Evolutionary conservation across 2,329 filamentous ascomycete species (phyloP), one percentile per base, ranked within the genome.

Genomic region (Elsinoe australis): DNA sequence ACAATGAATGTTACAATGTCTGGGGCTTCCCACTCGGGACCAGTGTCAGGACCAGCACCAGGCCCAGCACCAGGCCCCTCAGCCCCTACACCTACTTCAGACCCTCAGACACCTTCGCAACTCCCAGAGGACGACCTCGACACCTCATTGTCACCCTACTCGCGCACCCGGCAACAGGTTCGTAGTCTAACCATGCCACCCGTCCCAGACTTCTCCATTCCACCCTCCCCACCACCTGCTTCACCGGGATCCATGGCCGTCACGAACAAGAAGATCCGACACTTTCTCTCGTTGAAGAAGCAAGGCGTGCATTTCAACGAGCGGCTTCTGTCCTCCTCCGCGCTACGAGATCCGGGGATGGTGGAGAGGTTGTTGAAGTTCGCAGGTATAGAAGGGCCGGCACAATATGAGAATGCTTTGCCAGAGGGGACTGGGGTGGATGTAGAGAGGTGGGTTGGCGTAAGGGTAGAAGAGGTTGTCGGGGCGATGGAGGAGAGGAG

Each of bases 271-370:
- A 88, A 87, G 57, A 83, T 90, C 56, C 74, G 79, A 53, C 78
- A 80, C 51, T 90, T 92, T 55, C 74, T 90, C 0, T 72, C 78
- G 36, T 73, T 90, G n/a, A 92, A 92, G 67, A 80, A 78, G 59
- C 78, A 82, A 53, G 82, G 82, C 3, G 72, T 81, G 12, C 86
- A 92, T 65, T 90, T 90, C 71, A 89, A 92, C 62, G 72, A 79
- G 56, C 81, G 83, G 52, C 70, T 92, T 6, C 77, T 83, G 28
- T 73, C 74, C 50, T 84, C 82, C 0, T 67, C 76, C 0, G 78
- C 83, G 5, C 68, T 89, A 51, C 76, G 78, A 45, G 90, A 90
- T 59, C 86, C 86, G 2, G 77, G 75, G 33, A 68, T 89, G 47
- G 76, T 80, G 64, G 79, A 83, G 53, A 87, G 85, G 65, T 70